Evolutionary conservation across 306 rosid species (phyloP).

Genomic region (Quercus engelmannii): DNA sequence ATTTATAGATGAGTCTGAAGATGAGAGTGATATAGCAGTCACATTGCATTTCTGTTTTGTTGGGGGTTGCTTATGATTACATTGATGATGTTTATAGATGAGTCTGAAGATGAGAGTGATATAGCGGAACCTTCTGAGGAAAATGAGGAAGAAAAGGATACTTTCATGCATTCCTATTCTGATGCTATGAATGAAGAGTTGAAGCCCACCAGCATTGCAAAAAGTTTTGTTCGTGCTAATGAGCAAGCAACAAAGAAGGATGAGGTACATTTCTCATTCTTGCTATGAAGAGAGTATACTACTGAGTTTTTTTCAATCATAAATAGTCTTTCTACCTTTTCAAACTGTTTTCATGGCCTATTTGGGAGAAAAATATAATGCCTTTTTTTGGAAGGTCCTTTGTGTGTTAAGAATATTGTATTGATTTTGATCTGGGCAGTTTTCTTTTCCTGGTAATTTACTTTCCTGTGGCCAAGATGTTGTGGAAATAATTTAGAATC

Average conservation of each 20-base stretch:
- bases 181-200: slow-evolving; percentile 69
- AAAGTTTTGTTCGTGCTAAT: slow-evolving; percentile 77
- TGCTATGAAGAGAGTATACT: slow-evolving; percentile 10
- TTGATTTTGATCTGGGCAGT: too few relatives aligned
- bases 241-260: slow-evolving; percentile 62
- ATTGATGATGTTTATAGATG: slow-evolving; percentile 45
- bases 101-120: slow-evolving; percentile 61
- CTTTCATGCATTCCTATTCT: slow-evolving; percentile 68
- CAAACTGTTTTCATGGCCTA: too few relatives aligned
- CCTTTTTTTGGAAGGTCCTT: too few relatives aligned
- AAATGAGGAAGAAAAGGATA: slow-evolving; percentile 37
- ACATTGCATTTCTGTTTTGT: not conserved
- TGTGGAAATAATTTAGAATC: too few relatives aligned
- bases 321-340: too few relatives aligned
- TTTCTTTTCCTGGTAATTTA: too few relatives aligned
- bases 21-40: slow-evolving; percentile 50
- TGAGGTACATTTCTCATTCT: slow-evolving; percentile 52
- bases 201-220: slow-evolving; percentile 65
- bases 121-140: slow-evolving; percentile 35
- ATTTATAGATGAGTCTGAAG: slow-evolving; percentile 61
- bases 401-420: too few relatives aligned
- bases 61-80: slow-evolving; percentile 10
- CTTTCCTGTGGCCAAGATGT: too few relatives aligned
- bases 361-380: too few relatives aligned
- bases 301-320: too few relatives aligned